A percentile compares a stretch with the other conserved stretches of the same genome.
Conservation (phyloP, 495 filamentous ascomycete species). For the Poronia punctata region DNA sequence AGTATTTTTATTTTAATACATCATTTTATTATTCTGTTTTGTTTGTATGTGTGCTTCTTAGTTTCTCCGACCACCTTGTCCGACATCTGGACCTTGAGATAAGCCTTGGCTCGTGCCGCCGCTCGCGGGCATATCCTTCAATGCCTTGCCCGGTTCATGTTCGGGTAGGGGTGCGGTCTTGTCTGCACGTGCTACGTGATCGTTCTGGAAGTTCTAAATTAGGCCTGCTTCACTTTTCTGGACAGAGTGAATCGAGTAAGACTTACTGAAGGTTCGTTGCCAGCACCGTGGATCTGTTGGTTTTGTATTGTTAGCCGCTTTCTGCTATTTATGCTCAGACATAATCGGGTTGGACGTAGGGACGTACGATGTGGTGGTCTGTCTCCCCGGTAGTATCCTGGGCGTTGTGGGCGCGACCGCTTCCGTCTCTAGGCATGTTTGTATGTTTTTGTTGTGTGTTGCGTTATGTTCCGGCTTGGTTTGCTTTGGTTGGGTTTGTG, state of each 20-base stretch:
- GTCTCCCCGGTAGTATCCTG: slow-evolving; percentile 17
- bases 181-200: slow-evolving; percentile 27
- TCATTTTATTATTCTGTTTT: background rate
- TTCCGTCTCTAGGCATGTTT: slow-evolving; percentile 33
- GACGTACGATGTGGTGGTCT: slow-evolving; percentile 30
- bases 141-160: slow-evolving; percentile 25
- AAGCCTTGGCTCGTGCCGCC: slow-evolving; percentile 27
- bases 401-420: slow-evolving; percentile 30
- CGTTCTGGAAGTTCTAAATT: too few species aligned
- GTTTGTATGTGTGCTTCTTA: background rate
- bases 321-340: too few species aligned
- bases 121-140: slow-evolving; percentile 24
- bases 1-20: background rate
- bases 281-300: slow-evolving; percentile 33
- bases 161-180: slow-evolving; percentile 35
- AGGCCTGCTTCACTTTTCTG: background rate
- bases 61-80: slow-evolving; percentile 18
- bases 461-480: too few species aligned
- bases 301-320: too few species aligned
- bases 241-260: background rate
- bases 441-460: slow-evolving; percentile 5
- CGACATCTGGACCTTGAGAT: slow-evolving; percentile 17
- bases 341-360: too few species aligned
- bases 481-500: too few species aligned
- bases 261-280: slow-evolving; percentile 21